Conservation (phyloP, 139 green algal species). For the Spirogloea muscicola region DNA sequence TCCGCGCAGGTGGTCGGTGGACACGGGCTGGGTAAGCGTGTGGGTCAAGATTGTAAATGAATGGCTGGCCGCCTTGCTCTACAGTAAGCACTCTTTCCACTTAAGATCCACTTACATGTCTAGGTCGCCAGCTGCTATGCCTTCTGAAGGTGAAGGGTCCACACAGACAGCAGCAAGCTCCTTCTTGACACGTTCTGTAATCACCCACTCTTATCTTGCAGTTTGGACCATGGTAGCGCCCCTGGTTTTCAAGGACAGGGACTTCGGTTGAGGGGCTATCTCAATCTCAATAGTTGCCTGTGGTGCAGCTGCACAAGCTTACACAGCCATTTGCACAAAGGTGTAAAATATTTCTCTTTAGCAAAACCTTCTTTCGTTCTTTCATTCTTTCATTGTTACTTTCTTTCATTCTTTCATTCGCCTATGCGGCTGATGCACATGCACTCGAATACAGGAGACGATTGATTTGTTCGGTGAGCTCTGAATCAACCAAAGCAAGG, state of each 20-base stretch:
- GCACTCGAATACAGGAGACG: too few species aligned
- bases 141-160: not conserved
- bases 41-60: slow-evolving; percentile 84
- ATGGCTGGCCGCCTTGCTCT: slow-evolving; percentile 75
- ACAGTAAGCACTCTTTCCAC: slow-evolving; percentile 49
- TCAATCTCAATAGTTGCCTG: too few species aligned
- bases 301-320: too few species aligned
- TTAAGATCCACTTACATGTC: not conserved
- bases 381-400: too few species aligned
- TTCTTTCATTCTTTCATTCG: too few species aligned
- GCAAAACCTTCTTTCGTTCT: too few species aligned
- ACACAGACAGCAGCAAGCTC: not conserved
- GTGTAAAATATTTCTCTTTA: too few species aligned
- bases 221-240: slow-evolving; percentile 39
- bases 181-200: not conserved
- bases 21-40: slow-evolving; percentile 90
- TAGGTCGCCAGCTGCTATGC: not conserved
- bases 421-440: too few species aligned
- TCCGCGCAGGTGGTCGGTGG: slow-evolving; percentile 78
- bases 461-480: too few species aligned
- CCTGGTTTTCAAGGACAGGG: slow-evolving; percentile 16
- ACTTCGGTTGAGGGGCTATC: too few species aligned
- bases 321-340: too few species aligned
- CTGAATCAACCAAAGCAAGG: too few species aligned
- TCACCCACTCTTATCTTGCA: not conserved